Percentiles rank a stretch among this genome's conserved stretches.
Conservation (phyloP, 1,284 basidiomycete species). For the Gomphus sp. region DNA sequence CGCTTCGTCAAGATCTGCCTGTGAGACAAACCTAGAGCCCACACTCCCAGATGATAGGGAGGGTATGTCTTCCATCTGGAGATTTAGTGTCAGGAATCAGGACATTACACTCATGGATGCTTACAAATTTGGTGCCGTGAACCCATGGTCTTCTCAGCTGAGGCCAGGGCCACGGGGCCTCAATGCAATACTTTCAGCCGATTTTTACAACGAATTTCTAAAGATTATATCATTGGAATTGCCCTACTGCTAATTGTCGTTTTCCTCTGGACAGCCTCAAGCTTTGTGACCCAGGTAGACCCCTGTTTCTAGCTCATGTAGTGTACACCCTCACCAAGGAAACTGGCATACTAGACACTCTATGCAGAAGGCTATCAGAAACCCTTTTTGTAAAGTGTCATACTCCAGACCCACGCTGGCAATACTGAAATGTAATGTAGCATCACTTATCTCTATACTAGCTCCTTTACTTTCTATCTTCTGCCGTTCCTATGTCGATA, state of each 20-base stretch:
- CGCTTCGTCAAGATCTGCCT: conserved; percentile 72
- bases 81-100: background rate
- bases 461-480: conserved; percentile 85
- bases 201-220: conserved; percentile 13
- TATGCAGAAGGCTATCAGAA: conserved; percentile 70
- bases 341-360: conserved; percentile 37
- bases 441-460: conserved; percentile 83
- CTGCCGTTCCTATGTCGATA: conserved; percentile 54
- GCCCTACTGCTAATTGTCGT: conserved; percentile 71
- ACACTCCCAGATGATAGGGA: conserved; percentile 58
- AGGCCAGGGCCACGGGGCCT: background rate
- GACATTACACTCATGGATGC: background rate
- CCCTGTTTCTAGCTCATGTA: background rate
- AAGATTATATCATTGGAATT: conserved; percentile 64
- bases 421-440: conserved; percentile 25
- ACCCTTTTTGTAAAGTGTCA: conserved; percentile 61
- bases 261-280: conserved; percentile 75
- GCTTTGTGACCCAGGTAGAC: conserved; percentile 70
- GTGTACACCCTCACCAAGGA: background rate
- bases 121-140: background rate
- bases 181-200: background rate
- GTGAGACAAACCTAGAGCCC: conserved; percentile 72
- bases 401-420: background rate
- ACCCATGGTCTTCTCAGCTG: background rate
- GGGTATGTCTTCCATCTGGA: conserved; percentile 37